A percentile compares a stretch with the other conserved stretches of the same genome.
These are phyloP conservation scores for Russula sp. DNA, from an alignment of 768 basidiomycete species.

Conservation along the genomic window DNA sequence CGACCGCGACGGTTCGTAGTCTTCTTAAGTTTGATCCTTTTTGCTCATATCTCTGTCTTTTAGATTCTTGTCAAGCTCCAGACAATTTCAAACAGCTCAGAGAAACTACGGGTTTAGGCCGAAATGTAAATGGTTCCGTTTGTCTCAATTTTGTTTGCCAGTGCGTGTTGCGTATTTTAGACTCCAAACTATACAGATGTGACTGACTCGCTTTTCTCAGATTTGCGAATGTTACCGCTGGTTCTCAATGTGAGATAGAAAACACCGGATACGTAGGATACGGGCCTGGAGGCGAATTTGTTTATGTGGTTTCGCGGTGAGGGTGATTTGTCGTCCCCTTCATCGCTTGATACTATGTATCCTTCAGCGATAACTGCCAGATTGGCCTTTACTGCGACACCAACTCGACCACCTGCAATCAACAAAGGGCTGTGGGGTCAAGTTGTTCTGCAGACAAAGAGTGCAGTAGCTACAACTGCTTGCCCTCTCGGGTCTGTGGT, in stretches of 20 bases:
- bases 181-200: not conserved
- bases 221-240: conserved; percentile 74
- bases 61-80: conserved; percentile 77
- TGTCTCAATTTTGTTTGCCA: conserved; percentile 83
- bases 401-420: conserved; percentile 52
- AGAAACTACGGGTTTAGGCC: conserved; percentile 62
- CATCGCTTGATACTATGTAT: conserved; percentile 9
- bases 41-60: not conserved
- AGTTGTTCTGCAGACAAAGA: conserved; percentile 63
- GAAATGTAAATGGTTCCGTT: conserved; percentile 77
- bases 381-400: conserved; percentile 77
- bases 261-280: conserved; percentile 80
- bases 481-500: conserved; percentile 59
- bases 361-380: conserved; percentile 63
- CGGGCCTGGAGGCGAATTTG: conserved; percentile 53
- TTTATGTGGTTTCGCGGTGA: conserved; percentile 80
- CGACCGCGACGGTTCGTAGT: conserved; percentile 71
- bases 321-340: not conserved
- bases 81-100: conserved; percentile 60
- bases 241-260: conserved; percentile 63
- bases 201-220: conserved; percentile 38
- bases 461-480: conserved; percentile 74
- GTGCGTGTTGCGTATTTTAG: conserved; percentile 52
- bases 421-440: conserved; percentile 54
- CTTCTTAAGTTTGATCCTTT: conserved; percentile 7